Evolutionary conservation across 2,329 filamentous ascomycete genomes (phyloP).

Genomic region (Xylariomycetidae sp.): DNA sequence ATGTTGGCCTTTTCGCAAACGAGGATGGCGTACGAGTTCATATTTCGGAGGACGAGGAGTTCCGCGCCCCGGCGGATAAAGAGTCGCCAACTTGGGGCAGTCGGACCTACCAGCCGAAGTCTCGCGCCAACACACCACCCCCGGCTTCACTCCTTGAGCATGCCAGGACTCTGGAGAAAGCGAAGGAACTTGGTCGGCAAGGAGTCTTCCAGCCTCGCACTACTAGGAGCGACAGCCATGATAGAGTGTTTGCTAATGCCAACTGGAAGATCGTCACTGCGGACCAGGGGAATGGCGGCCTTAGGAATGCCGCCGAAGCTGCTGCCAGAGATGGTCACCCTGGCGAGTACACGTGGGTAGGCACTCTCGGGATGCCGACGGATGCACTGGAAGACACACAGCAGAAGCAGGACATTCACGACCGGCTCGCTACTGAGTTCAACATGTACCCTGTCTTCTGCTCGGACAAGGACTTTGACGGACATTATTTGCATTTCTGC

Average conservation of each 20-base stretch:
- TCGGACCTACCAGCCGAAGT: constrained; percentile 72
- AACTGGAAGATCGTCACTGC: constrained; percentile 80
- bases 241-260: constrained; percentile 68
- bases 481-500: constrained; percentile 93
- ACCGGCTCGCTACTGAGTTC: constrained; percentile 74
- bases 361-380: constrained; percentile 89
- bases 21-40: constrained; percentile 55
- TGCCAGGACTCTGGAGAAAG: constrained; percentile 51
- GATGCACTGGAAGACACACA: constrained; percentile 72
- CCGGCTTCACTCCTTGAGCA: constrained; percentile 73
- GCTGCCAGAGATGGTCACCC: constrained; percentile 65
- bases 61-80: constrained; percentile 66
- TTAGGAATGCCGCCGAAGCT: constrained; percentile 82
- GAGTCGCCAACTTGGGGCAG: constrained; percentile 74
- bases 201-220: constrained; percentile 53
- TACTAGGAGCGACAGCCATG: constrained; percentile 58
- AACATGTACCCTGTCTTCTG: constrained; percentile 81
- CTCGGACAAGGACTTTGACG: constrained; percentile 87
- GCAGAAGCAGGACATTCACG: constrained; percentile 78
- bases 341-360: constrained; percentile 81
- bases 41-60: constrained; percentile 42
- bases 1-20: constrained; percentile 48
- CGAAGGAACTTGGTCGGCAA: constrained; percentile 51
- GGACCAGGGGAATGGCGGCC: constrained; percentile 87
- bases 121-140: constrained; percentile 67